Evolutionary conservation across 345 rosid genomes (phyloP).

Genomic region (Erysimum cheiranthoides): DNA sequence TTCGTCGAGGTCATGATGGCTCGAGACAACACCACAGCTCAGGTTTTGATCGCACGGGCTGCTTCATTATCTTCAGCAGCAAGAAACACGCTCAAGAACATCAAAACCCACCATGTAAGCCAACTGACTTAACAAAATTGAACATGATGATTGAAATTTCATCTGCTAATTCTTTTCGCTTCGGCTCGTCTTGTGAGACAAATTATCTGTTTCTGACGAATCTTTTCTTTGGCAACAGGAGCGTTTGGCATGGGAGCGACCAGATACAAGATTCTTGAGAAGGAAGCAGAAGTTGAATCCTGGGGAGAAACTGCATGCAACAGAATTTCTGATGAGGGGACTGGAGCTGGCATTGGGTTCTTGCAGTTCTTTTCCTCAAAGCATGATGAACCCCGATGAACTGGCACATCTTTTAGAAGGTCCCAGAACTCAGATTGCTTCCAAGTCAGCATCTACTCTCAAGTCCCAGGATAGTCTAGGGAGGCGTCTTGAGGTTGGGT

Average conservation of each 20-base stretch:
- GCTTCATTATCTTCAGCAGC: slow-evolving; percentile 50
- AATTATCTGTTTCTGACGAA: slow-evolving; percentile 24
- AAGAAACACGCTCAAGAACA: slow-evolving; percentile 50
- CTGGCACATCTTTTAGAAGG: slow-evolving; percentile 40
- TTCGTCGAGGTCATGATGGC: slow-evolving; percentile 61
- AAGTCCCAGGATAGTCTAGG: slow-evolving; percentile 41
- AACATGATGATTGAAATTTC: not conserved
- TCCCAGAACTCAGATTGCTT: slow-evolving; percentile 42
- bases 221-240: slow-evolving; percentile 50
- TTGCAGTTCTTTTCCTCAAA: slow-evolving; percentile 58
- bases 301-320: slow-evolving; percentile 48
- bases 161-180: not conserved
- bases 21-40: slow-evolving; percentile 53
- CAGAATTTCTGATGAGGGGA: slow-evolving; percentile 60
- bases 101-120: slow-evolving; percentile 58
- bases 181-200: not conserved
- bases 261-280: slow-evolving; percentile 51
- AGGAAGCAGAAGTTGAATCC: slow-evolving; percentile 38
- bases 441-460: slow-evolving; percentile 45
- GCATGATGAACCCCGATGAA: slow-evolving; percentile 48
- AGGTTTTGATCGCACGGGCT: slow-evolving; percentile 51
- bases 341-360: slow-evolving; percentile 58
- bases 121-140: not conserved
- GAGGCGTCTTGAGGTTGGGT: slow-evolving; percentile 39
- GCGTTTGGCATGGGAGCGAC: slow-evolving; percentile 62